phyloP scores from a whole-genome alignment of 352 stramenopile species.

The Pythium aquatile region DNA sequence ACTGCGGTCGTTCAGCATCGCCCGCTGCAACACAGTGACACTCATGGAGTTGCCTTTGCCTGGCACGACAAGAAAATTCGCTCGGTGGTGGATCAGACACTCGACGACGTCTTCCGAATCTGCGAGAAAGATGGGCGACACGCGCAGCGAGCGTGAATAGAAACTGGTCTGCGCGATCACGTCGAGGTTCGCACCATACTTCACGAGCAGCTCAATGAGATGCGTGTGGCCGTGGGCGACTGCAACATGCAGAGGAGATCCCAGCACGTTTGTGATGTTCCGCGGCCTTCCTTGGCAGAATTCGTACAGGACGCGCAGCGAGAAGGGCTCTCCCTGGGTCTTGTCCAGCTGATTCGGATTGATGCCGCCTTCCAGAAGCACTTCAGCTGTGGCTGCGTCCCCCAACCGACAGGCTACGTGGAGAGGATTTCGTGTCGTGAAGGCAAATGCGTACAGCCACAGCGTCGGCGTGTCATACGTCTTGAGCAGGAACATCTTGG shows the following conservation, averaged over 20 bases:
- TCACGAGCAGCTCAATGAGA: constrained; percentile 59
- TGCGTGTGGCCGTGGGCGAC: constrained; percentile 63
- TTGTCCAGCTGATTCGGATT: constrained; percentile 81
- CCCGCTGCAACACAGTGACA: constrained; percentile 72
- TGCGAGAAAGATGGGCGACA: constrained; percentile 72
- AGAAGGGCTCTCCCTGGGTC: constrained; percentile 58
- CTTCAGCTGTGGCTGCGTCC: constrained; percentile 52
- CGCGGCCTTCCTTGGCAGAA: constrained; percentile 58
- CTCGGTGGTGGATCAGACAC: constrained; percentile 55
- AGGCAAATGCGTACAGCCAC: constrained; percentile 64
- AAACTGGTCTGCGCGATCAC: constrained; percentile 60
- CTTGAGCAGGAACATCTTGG: constrained; percentile 56
- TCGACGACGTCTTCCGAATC: constrained; percentile 69
- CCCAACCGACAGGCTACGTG: constrained; percentile 65
- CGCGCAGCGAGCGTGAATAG: constrained; percentile 63
- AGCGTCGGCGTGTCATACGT: constrained; percentile 76
- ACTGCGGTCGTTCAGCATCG: constrained; percentile 52
- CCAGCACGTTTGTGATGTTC: constrained; percentile 67
- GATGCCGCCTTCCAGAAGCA: constrained; percentile 58
- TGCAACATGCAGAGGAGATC: constrained; percentile 65
- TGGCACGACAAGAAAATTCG: constrained; percentile 70
- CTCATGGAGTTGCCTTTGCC: constrained; percentile 59
- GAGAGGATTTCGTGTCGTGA: constrained; percentile 65
- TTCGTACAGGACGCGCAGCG: constrained; percentile 65
- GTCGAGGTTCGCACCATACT: constrained; percentile 59